Conservation (phyloP, 1,139 yeast species). For the Fermentozyma sake region DNA sequence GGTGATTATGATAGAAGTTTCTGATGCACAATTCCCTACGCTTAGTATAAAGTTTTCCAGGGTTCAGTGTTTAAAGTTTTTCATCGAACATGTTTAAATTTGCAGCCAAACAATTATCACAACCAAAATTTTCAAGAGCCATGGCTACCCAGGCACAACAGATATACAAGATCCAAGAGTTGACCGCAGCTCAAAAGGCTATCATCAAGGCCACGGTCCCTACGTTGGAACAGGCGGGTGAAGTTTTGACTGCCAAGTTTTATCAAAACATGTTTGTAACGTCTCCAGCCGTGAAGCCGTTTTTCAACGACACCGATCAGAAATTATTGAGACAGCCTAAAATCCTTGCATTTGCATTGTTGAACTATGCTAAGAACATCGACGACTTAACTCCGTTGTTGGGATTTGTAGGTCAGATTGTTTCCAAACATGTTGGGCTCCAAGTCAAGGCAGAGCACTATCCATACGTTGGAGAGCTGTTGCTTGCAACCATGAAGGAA, state of each 20-base stretch:
- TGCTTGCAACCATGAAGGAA: constrained; percentile 50
- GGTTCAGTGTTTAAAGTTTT: too few relatives aligned
- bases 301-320: constrained; percentile 61
- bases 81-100: too few relatives aligned
- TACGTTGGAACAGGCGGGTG: constrained; percentile 53
- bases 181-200: constrained; percentile 26
- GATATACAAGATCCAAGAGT: constrained; percentile 17
- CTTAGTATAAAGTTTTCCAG: too few relatives aligned
- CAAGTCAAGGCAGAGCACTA: constrained; percentile 61
- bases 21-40: too few relatives aligned
- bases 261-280: constrained; percentile 51
- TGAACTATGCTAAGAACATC: constrained; percentile 61
- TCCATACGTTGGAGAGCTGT: constrained; percentile 56
- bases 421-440: constrained; percentile 62
- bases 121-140: too few relatives aligned
- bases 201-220: constrained; percentile 57
- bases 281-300: constrained; percentile 52
- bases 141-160: constrained; percentile 2
- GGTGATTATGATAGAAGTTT: too few relatives aligned
- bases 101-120: too few relatives aligned
- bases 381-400: constrained; percentile 53
- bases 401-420: constrained; percentile 57
- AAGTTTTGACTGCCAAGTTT: constrained; percentile 48
- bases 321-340: constrained; percentile 53
- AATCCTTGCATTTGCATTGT: constrained; percentile 58